Conservation (phyloP, 2,329 filamentous ascomycete species). For the Knoxdaviesia capensis region DNA sequence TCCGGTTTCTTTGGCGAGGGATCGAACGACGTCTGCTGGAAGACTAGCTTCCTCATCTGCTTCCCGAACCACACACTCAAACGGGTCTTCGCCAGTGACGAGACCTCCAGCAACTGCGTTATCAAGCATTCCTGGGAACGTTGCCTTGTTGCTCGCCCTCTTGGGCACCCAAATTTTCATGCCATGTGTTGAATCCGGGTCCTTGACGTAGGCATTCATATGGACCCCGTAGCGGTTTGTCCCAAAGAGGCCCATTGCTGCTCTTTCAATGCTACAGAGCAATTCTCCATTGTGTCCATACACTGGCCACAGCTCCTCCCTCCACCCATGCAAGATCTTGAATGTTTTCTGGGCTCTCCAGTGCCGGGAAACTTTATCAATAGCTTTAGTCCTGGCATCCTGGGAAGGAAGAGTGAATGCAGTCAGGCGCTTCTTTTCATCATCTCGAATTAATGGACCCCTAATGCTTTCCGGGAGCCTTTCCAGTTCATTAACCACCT, state of each 20-base stretch:
- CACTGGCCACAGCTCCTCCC: constrained; percentile 62
- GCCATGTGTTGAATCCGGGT: constrained; percentile 21
- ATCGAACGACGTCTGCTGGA: constrained; percentile 46
- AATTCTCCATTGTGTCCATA: constrained; percentile 43
- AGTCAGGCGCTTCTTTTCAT: too few relatives aligned
- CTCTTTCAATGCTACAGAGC: constrained; percentile 59
- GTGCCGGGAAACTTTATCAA: constrained; percentile 19
- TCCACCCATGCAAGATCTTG: constrained; percentile 56
- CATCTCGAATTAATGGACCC: too few relatives aligned
- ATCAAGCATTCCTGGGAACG: constrained; percentile 81
- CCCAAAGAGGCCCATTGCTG: constrained; percentile 54
- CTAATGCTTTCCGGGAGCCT: too few relatives aligned
- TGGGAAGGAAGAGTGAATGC: too few relatives aligned
- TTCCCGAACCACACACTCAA: constrained; percentile 71
- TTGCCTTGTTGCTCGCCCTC: constrained; percentile 58
- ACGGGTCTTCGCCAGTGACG: constrained; percentile 57
- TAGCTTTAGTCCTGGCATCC: too few relatives aligned
- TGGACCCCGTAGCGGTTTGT: constrained; percentile 64
- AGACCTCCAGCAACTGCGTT: constrained; percentile 77
- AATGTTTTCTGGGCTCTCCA: constrained; percentile 58
- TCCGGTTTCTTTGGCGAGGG: constrained; percentile 36
- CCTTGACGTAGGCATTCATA: constrained; percentile 50
- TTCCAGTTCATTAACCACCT: too few relatives aligned
- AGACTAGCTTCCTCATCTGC: constrained; percentile 77
- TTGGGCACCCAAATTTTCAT: constrained; percentile 72